Base-by-base conservation (phyloP, 1,139 yeast genomes). In the Debaryomyces sp. region DNA sequence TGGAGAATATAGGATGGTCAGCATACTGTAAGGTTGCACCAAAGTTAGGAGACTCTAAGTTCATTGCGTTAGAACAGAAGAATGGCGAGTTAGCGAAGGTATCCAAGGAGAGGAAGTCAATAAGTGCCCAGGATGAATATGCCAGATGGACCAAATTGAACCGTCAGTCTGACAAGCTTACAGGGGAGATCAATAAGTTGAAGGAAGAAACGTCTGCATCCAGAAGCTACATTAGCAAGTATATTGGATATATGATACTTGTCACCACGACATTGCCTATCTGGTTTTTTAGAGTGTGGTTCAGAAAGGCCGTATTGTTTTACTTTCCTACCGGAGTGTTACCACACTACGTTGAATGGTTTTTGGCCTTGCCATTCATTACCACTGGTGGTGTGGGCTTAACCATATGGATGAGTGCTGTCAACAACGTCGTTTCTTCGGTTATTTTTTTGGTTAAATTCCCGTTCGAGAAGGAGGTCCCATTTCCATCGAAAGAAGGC, bases 61-160 rank as follows among this genome's bases (percentile, higher is more conserved):
- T 74, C 37, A 52, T 66, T 22, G 62, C 70, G 44, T 69, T 82
- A 44, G 64, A 72, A 7, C 53, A 54, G 2, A 71, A 78, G 50
- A 73, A 78, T 50, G 57, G 61, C 7, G 80, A 85, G 56, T 80
- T 86, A 42, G 61, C 66, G 7, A 66, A 69, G 23, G 62, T 84
- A 24, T 73, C 79, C 54, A 71, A 70, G 12, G 82, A 85, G 56
- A 79, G 91, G 54, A 72, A 82, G 41, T 60, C 77, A 7, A 80
- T 92, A 13, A 82, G 91, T 52, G 95, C 97, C 5, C 97, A 92
- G 66, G 97, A 94, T 63, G 85, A 94, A 59, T 94, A 92, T 66
- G 97, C 98, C 42, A 85, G 81, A 60, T 94, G 99, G 99, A 96
- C 98, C 3, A 90, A 90, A 64, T 77, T 92, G 54, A 92, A 90